Conservation (phyloP, 1,139 yeast species). For the Saccharomycopsis hybrid region DNA sequence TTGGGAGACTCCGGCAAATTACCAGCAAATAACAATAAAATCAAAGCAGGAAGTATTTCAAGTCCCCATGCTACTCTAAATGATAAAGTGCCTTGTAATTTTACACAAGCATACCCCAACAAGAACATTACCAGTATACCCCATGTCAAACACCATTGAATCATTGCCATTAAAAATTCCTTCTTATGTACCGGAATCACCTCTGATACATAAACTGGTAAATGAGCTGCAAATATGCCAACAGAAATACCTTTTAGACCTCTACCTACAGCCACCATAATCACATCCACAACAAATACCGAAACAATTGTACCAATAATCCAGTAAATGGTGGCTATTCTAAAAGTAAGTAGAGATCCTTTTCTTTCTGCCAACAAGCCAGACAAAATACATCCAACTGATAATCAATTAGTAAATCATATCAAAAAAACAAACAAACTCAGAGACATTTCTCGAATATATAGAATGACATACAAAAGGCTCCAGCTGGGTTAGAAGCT, state of each 20-base stretch:
- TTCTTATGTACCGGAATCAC: constrained; percentile 59
- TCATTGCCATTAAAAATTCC: constrained; percentile 59
- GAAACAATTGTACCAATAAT: constrained; percentile 30
- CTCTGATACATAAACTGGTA: constrained; percentile 73
- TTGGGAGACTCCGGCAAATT: constrained; percentile 25
- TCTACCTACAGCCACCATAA: constrained; percentile 47
- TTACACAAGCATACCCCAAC: constrained; percentile 44
- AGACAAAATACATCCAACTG: constrained; percentile 31
- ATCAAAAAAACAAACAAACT: neutral
- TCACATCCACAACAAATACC: constrained; percentile 28
- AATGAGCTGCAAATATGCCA: constrained; percentile 65
- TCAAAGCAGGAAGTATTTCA: constrained; percentile 56
- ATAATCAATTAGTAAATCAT: no score
- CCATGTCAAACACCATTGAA: constrained; percentile 64
- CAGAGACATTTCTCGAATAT: neutral
- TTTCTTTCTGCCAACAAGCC: constrained; percentile 26
- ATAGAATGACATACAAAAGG: constrained; percentile 26
- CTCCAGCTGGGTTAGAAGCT: constrained; percentile 38
- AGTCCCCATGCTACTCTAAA: constrained; percentile 68
- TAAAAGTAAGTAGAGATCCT: constrained; percentile 29
- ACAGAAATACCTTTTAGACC: constrained; percentile 60
- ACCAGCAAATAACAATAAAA: constrained; percentile 46
- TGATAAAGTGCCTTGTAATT: constrained; percentile 41
- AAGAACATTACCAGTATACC: constrained; percentile 48
- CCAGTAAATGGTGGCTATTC: constrained; percentile 29